Percentiles rank a stretch among this genome's conserved stretches.
Conservation (phyloP, 306 rosid genomes). For the Lablab purpureus region DNA sequence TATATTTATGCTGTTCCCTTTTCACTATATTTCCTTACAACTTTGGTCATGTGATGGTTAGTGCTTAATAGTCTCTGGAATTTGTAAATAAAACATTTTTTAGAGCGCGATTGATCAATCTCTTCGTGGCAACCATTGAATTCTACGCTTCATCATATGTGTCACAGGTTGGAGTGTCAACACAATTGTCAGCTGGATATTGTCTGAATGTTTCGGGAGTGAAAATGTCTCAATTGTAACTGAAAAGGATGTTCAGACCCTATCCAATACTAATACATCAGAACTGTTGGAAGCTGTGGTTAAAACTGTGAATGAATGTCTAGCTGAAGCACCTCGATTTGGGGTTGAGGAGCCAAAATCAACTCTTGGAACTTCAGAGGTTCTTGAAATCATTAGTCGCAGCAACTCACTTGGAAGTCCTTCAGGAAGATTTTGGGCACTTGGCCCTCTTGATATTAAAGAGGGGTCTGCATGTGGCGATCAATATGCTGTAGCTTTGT, state of each 20-base stretch:
- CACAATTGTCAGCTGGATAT: constrained; percentile 84
- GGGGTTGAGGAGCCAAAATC: constrained; percentile 69
- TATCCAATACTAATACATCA: constrained; percentile 61
- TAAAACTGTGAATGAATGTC: constrained; percentile 74
- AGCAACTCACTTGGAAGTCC: constrained; percentile 72
- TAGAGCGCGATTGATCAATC: neutral
- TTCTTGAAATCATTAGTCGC: constrained; percentile 75
- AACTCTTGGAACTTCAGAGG: constrained; percentile 65
- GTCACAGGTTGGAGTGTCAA: constrained; percentile 88
- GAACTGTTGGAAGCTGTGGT: constrained; percentile 69
- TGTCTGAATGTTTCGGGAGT: constrained; percentile 62
- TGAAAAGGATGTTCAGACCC: constrained; percentile 73
- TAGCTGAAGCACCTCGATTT: constrained; percentile 73
- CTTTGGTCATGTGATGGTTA: constrained; percentile 8
- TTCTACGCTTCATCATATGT: constrained; percentile 22
- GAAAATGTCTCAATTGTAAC: constrained; percentile 78
- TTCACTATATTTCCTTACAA: constrained; percentile 2
- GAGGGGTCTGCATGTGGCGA: constrained; percentile 75
- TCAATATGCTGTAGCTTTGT: constrained; percentile 83
- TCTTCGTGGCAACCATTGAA: neutral
- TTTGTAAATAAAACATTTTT: neutral
- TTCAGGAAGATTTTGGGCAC: constrained; percentile 79
- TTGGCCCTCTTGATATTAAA: constrained; percentile 79
- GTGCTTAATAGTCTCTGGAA: neutral
- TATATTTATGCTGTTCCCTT: neutral